Base-by-base conservation (phyloP, 306 rosid species). In the Carpinus viminea region DNA sequence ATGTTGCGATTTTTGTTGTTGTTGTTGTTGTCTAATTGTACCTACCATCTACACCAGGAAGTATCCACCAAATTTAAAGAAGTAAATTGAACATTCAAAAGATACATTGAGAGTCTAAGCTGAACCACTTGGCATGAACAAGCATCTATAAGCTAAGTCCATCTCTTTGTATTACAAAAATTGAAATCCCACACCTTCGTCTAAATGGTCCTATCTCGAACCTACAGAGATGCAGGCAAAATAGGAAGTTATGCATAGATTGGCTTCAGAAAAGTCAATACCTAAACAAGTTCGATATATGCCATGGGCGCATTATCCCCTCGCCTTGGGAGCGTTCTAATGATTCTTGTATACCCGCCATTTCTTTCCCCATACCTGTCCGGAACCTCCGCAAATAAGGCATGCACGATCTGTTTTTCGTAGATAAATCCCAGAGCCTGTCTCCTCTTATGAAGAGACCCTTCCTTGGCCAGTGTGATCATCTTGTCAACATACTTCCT, bases 241-340 rank as follows among this genome's bases (percentile, higher is more conserved):
- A 12, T 41, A 41, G 6, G 45, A 41, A 41, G 45, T 41, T 5
- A 6, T 48, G 15, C 52, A 48, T 48, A 12, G 15, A 48, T 48
- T 48, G 13, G 52, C 52, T 48, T 48, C 4, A 48, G 52, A 48
- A 12, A 48, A 2, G 17, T 60, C 13, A 16, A 51, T 47, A 83
- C 65, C 90, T 91, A 94, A 80, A 95, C 98, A 74, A 95, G 98
- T 83, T 95, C 98, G 76, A 95, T 92, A 87, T 82, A 92, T 13
- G 98, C 98, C 98, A 95, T 92, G 38, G 98, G 98, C 46, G 98
- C 98, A 86, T 95, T 95, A 85, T 95, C 98, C 62, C 98, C 98
- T 66, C 98, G 87, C 83, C 97, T 86, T 0, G 98, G 93, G 47
- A 91, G 83, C 45, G 98, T 92, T 85, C 97, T 87, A 36, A 90